Evolutionary conservation across 2,329 filamentous ascomycete genomes (phyloP).

Genomic region (Beauveria sp.): DNA sequence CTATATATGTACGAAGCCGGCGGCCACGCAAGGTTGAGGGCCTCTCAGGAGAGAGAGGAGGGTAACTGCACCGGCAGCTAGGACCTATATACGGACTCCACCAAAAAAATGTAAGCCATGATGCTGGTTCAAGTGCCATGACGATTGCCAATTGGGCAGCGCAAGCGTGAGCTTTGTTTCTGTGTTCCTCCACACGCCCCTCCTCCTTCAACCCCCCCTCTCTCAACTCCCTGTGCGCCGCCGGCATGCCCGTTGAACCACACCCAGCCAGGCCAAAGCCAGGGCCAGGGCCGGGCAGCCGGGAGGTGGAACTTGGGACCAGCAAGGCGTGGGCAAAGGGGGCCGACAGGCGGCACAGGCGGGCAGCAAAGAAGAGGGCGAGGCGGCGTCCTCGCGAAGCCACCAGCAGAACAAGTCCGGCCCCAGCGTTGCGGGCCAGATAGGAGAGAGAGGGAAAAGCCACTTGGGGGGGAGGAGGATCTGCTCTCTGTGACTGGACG

Average conservation of each 20-base stretch:
- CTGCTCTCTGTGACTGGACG: slow-evolving; percentile 6
- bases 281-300: slow-evolving; percentile 5
- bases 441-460: neutral
- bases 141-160: slow-evolving; percentile 10
- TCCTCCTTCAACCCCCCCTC: neutral
- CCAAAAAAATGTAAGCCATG: slow-evolving; percentile 10
- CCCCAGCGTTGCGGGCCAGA: neutral
- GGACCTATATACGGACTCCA: slow-evolving; percentile 8
- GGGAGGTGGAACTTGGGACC: neutral
- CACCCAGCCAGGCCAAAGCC: neutral
- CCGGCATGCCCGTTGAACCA: neutral
- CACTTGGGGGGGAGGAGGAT: neutral
- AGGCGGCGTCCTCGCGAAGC: too few relatives aligned
- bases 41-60: neutral
- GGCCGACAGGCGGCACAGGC: too few relatives aligned
- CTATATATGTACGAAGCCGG: slow-evolving; percentile 11
- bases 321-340: neutral
- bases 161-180: slow-evolving; percentile 9
- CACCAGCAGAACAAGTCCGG: neutral
- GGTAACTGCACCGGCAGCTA: slow-evolving; percentile 1
- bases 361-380: too few relatives aligned
- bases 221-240: neutral
- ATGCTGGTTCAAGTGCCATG: slow-evolving; percentile 2
- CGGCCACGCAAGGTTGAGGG: neutral
- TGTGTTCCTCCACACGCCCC: slow-evolving; percentile 6